phyloP scores from a whole-genome alignment of 1,284 basidiomycete genomes.

The Papiliotrema fonsecae region DNA sequence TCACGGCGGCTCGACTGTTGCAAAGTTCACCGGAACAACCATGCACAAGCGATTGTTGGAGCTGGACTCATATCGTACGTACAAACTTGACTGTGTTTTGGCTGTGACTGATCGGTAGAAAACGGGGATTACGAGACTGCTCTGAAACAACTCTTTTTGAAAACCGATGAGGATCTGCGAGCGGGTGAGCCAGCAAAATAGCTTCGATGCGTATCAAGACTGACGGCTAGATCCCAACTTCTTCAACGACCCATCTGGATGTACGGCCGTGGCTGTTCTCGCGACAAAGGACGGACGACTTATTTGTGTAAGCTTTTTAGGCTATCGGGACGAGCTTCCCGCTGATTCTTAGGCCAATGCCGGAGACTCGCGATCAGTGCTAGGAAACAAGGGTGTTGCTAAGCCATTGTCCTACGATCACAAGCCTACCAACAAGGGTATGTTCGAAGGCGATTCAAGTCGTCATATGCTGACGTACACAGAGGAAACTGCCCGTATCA shows the following conservation, averaged over 20 bases:
- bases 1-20: slow-evolving; percentile 87
- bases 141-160: slow-evolving; percentile 83
- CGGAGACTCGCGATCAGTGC: slow-evolving; percentile 92
- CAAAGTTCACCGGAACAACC: slow-evolving; percentile 84
- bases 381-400: slow-evolving; percentile 76
- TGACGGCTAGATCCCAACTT: slow-evolving; percentile 67
- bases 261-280: slow-evolving; percentile 88
- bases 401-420: slow-evolving; percentile 91
- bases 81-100: not conserved
- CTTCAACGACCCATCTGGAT: slow-evolving; percentile 88
- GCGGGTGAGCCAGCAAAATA: slow-evolving; percentile 57
- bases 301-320: slow-evolving; percentile 70
- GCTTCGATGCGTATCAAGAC: slow-evolving; percentile 1
- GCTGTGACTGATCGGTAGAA: slow-evolving; percentile 29
- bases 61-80: slow-evolving; percentile 64
- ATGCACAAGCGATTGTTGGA: slow-evolving; percentile 74
- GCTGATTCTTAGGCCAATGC: slow-evolving; percentile 73
- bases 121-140: slow-evolving; percentile 67
- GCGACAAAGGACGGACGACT: slow-evolving; percentile 67
- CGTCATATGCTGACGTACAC: not conserved
- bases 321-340: not conserved
- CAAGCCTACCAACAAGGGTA: slow-evolving; percentile 84
- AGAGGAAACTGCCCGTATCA: slow-evolving; percentile 84
- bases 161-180: slow-evolving; percentile 89
- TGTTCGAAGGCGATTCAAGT: slow-evolving; percentile 28